These are phyloP conservation scores for Colletotrichum zoysiae DNA, from an alignment of 2,329 filamentous ascomycete genomes.

Conservation along the genomic window DNA sequence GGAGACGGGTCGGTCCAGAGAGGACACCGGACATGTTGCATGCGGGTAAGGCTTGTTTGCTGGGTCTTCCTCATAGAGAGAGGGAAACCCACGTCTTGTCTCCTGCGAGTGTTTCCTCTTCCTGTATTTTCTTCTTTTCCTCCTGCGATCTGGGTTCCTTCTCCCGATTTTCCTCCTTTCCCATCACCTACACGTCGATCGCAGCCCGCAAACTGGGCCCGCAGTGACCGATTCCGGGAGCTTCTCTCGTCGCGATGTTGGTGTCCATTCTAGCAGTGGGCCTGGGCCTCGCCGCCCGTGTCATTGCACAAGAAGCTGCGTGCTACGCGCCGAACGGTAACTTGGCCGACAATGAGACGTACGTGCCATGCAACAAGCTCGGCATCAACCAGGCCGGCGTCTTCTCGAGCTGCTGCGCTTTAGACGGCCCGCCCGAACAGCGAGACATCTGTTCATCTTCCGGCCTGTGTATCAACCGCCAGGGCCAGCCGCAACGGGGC, in stretches of 20 bases:
- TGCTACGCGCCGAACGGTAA: constrained; percentile 50
- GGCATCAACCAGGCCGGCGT: constrained; percentile 48
- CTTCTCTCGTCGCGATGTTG: constrained; percentile 8
- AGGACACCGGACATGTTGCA: constrained; percentile 2
- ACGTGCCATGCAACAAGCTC: constrained; percentile 51
- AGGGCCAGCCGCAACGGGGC: constrained; percentile 45
- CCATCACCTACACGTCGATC: not conserved
- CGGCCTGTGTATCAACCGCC: constrained; percentile 47
- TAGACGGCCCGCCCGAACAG: constrained; percentile 44
- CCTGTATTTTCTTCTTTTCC: not conserved
- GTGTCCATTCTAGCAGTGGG: constrained; percentile 2
- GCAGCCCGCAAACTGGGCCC: not conserved
- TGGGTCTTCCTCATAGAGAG: constrained; percentile 19
- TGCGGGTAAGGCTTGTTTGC: constrained; percentile 4
- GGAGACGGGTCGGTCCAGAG: constrained; percentile 1
- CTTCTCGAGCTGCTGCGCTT: constrained; percentile 49
- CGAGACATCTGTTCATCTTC: constrained; percentile 48
- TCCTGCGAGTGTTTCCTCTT: not conserved
- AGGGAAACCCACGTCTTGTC: not conserved
- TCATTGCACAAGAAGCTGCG: constrained; percentile 21
- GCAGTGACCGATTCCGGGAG: not conserved
- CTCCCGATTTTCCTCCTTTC: not conserved
- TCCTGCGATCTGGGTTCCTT: constrained; percentile 11
- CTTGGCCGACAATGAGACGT: constrained; percentile 46
- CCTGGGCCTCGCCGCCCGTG: not conserved